A percentile compares a stretch with the other conserved stretches of the same genome.
phyloP scores from a whole-genome alignment of 2,329 filamentous ascomycete genomes.

The Furcasterigmium sp. region DNA sequence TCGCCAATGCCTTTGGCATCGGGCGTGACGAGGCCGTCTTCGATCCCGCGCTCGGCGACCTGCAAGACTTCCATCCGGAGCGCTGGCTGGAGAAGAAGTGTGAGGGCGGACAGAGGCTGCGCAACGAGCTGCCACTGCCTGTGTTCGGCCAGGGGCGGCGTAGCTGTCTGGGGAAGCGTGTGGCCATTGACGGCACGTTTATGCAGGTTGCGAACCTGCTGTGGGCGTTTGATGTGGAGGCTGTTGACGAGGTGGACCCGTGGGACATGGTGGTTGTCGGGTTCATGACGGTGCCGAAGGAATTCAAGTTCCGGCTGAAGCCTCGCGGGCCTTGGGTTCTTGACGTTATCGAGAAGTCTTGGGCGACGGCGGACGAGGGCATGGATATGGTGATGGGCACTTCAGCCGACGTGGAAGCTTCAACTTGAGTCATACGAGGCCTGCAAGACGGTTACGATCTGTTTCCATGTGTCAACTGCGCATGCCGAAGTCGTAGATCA shows the following conservation, averaged over 20 bases:
- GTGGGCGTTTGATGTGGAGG: constrained; percentile 42
- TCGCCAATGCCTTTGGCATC: constrained; percentile 36
- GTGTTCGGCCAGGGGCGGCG: constrained; percentile 46
- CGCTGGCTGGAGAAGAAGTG: constrained; percentile 17
- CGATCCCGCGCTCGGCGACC: constrained; percentile 24
- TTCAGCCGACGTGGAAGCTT: constrained; percentile 5
- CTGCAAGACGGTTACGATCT: too few species aligned
- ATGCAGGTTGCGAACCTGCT: constrained; percentile 35
- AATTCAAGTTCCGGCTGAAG: constrained; percentile 19
- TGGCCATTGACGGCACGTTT: constrained; percentile 41
- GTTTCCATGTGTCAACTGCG: too few species aligned
- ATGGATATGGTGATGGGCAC: constrained; percentile 6
- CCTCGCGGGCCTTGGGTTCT: constrained; percentile 22
- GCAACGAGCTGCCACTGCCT: constrained; percentile 22
- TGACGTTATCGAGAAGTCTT: constrained; percentile 14
- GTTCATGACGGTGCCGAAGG: constrained; percentile 19
- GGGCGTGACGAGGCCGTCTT: constrained; percentile 28
- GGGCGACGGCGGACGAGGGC: constrained; percentile 9
- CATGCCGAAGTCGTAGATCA: too few species aligned
- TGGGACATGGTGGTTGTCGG: constrained; percentile 16
- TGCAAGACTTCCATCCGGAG: constrained; percentile 24
- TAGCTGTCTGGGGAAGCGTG: constrained; percentile 34
- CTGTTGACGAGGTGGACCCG: constrained; percentile 16
- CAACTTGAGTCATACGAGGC: too few species aligned
- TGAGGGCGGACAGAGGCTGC: constrained; percentile 6